These are phyloP conservation scores for Ophiosphaerella korrae DNA, from an alignment of 2,329 filamentous ascomycete genomes.

Conservation along the genomic window DNA sequence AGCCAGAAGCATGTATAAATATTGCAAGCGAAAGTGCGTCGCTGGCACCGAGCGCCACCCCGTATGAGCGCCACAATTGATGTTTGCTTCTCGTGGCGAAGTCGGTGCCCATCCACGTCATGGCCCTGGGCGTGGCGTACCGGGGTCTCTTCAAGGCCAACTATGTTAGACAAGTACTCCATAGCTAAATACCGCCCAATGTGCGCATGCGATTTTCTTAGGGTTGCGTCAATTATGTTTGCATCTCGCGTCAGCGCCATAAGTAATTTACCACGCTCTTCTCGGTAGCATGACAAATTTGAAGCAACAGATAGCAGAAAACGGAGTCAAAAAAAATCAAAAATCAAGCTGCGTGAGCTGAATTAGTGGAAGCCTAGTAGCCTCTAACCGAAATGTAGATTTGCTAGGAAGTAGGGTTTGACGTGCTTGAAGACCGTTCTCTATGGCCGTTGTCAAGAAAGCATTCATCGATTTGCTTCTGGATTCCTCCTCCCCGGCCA, in stretches of 20 bases:
- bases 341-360: constrained; percentile 34
- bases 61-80: constrained; percentile 67
- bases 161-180: constrained; percentile 52
- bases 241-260: constrained; percentile 61
- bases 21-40: constrained; percentile 58
- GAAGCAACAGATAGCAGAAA: constrained; percentile 16
- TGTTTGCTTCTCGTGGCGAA: constrained; percentile 56
- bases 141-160: constrained; percentile 57
- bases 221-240: constrained; percentile 48
- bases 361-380: constrained; percentile 50
- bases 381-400: constrained; percentile 51
- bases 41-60: constrained; percentile 62
- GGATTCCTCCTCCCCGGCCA: constrained; percentile 55
- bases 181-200: constrained; percentile 61
- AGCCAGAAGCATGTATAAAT: constrained; percentile 56
- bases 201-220: constrained; percentile 57
- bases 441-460: constrained; percentile 52
- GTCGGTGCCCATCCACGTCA: constrained; percentile 51
- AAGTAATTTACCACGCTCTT: constrained; percentile 55
- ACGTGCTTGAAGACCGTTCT: constrained; percentile 47
- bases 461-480: constrained; percentile 61
- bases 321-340: constrained; percentile 17
- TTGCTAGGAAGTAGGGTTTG: constrained; percentile 56
- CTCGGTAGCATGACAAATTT: constrained; percentile 54
- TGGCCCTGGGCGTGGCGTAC: constrained; percentile 61